Base-by-base conservation (phyloP, 2,329 filamentous ascomycete genomes). In the Oidium heveae region DNA sequence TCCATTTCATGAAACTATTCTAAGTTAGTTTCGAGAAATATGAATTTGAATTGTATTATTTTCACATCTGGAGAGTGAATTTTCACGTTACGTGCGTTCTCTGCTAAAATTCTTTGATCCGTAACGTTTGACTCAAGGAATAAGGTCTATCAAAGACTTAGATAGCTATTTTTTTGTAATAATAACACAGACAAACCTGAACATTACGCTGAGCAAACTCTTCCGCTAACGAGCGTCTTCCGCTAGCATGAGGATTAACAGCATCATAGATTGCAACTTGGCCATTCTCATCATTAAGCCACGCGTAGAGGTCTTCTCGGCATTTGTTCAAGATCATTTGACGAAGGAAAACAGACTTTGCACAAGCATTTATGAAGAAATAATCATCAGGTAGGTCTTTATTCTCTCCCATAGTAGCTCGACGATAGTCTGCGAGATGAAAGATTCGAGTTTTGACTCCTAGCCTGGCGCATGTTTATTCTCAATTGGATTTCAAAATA, bases 231-330 rank as follows among this genome's bases (percentile, higher is more conserved):
- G 86, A 84, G 55, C 82, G 78, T 50, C 91, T 79, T 16, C 87
- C 88, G 56, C 76, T 79, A 20, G 86, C 80, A 20, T 91, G 81
- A 4, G 89, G 88, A 63, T 98, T 98, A 18, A 98, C 93, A 32
- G 93, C 91, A 68, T 98, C 91, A 66, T 96, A 98, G 57, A 98
- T 96, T 55, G 91, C 91, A 55, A 98, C 89, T 65, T 98, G 91
- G 13, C 91, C 91, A 62, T 96, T 96, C 64, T 96, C 91, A 61
- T 95, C 84, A 63, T 96, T 93, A 47, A 98, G 71, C 73, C 94
- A 98, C 55, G 84, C 82, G 64, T 95, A 94, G 56, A 98, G 95
- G 64, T 98, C 91, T 65, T 96, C 88, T 56, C 91, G 80, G 62
- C 91, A 98, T 66, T 93, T 94, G 70, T 95, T 94, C 20, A 98